phyloP scores from a whole-genome alignment of 2,329 filamentous ascomycete species.

The Akanthomyces lecanii region DNA sequence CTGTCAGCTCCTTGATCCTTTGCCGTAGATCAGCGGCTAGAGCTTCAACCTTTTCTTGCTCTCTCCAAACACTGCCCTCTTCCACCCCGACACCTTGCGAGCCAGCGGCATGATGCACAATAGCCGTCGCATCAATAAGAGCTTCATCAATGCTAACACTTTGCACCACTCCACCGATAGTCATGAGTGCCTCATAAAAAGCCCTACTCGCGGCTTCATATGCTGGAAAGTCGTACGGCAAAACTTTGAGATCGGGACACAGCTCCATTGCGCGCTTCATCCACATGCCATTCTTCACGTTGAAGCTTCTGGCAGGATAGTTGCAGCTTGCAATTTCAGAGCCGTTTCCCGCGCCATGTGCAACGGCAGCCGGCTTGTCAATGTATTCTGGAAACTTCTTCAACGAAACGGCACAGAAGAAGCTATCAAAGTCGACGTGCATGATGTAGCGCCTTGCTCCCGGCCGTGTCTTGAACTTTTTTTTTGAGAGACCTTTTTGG shows the following conservation, averaged over 20 bases:
- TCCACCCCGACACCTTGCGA: constrained; percentile 60
- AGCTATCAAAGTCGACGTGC: constrained; percentile 97
- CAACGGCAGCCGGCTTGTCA: constrained; percentile 81
- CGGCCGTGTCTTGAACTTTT: constrained; percentile 47
- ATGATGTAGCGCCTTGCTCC: constrained; percentile 77
- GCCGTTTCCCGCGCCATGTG: constrained; percentile 77
- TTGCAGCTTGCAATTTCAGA: constrained; percentile 98
- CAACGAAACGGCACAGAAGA: constrained; percentile 89
- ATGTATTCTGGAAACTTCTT: constrained; percentile 71
- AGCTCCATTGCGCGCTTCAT: constrained; percentile 85
- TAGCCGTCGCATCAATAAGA: constrained; percentile 72
- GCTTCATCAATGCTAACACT: constrained; percentile 98
- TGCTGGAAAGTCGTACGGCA: constrained; percentile 93
- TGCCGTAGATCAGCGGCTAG: constrained; percentile 63
- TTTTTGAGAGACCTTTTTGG: constrained; percentile 53
- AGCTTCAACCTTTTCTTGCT: constrained; percentile 73
- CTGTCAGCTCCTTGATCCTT: constrained; percentile 68
- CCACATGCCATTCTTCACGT: constrained; percentile 98
- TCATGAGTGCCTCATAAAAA: constrained; percentile 83
- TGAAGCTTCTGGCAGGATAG: constrained; percentile 80
- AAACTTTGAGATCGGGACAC: constrained; percentile 78
- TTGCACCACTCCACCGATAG: constrained; percentile 77
- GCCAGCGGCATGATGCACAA: constrained; percentile 62
- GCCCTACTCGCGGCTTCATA: constrained; percentile 87
- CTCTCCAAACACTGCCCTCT: constrained; percentile 68